A percentile compares a stretch with the other conserved stretches of the same genome.
Evolutionary conservation across 306 rosid species (phyloP).

Genomic region (Leucaena leucocephala): DNA sequence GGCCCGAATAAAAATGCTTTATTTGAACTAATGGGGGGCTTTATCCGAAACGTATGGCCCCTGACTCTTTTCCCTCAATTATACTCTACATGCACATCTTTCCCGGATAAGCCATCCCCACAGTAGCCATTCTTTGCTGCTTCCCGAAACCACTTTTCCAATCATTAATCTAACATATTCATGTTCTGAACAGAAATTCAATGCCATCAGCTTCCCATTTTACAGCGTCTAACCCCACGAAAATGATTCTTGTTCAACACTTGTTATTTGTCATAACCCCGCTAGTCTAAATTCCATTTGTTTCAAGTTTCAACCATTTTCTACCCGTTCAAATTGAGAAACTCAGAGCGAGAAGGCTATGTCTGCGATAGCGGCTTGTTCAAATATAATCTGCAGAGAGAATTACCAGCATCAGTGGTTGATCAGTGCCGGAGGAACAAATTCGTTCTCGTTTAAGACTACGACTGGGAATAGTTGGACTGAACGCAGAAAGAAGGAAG

Average conservation of each 20-base stretch:
- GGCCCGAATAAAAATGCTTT: no score
- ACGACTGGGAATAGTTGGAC: constrained; percentile 39
- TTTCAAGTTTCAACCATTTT: background rate
- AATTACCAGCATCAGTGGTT: constrained; percentile 30
- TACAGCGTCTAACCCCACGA: background rate
- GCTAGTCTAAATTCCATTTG: background rate
- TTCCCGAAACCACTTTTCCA: background rate
- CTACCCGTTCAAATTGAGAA: background rate
- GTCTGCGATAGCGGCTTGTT: constrained; percentile 64
- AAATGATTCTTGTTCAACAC: constrained; percentile 18
- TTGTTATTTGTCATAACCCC: background rate
- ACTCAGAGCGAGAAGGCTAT: constrained; percentile 38
- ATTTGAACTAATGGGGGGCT: background rate
- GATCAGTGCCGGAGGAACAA: constrained; percentile 32
- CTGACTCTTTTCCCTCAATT: background rate
- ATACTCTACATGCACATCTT: constrained; percentile 1
- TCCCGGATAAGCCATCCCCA: constrained; percentile 50
- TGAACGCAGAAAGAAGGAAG: constrained; percentile 45
- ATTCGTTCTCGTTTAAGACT: constrained; percentile 34
- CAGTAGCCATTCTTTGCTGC: background rate
- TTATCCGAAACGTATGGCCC: constrained; percentile 20
- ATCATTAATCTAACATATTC: background rate
- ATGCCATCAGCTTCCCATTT: background rate
- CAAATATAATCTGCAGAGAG: constrained; percentile 57
- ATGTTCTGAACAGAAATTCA: background rate